Conservation (phyloP, 257 asterid genomes). For the Nicotiana knightiana region DNA sequence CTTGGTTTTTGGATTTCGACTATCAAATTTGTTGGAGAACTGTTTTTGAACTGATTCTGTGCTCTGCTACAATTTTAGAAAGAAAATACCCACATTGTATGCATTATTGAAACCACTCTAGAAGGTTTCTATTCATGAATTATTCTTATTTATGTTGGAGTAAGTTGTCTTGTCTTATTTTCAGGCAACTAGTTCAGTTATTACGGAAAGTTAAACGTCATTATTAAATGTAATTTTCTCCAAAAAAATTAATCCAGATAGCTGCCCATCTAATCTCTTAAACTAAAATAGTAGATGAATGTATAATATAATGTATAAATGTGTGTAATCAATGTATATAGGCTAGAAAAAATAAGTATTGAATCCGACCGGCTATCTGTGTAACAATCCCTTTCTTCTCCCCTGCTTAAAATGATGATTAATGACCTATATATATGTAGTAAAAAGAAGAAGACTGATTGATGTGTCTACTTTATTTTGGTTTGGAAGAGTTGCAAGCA, state of each 20-base stretch:
- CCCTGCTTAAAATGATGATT: neutral
- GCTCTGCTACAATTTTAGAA: neutral
- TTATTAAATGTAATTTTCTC: too few species aligned
- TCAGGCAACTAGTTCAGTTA: neutral
- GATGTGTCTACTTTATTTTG: neutral
- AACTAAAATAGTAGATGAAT: too few species aligned
- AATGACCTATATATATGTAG: neutral
- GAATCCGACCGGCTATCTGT: too few species aligned
- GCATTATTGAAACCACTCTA: neutral
- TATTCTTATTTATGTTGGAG: neutral
- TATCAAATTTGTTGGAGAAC: too few species aligned
- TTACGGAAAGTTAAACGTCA: too few species aligned
- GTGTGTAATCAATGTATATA: too few species aligned
- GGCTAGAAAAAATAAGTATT: too few species aligned
- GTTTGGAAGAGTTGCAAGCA: constrained; percentile 32
- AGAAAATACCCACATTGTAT: neutral
- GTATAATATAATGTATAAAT: too few species aligned
- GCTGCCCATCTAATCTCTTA: too few species aligned
- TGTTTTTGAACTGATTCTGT: neutral
- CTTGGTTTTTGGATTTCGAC: neutral
- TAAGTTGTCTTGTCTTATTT: neutral
- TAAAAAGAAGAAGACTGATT: neutral
- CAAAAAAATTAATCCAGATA: too few species aligned
- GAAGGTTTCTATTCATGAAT: neutral
- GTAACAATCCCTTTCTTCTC: too few species aligned